These are phyloP conservation scores for Penicillium maclennaniae DNA, from an alignment of 495 filamentous ascomycete species.

Conservation along the genomic window DNA sequence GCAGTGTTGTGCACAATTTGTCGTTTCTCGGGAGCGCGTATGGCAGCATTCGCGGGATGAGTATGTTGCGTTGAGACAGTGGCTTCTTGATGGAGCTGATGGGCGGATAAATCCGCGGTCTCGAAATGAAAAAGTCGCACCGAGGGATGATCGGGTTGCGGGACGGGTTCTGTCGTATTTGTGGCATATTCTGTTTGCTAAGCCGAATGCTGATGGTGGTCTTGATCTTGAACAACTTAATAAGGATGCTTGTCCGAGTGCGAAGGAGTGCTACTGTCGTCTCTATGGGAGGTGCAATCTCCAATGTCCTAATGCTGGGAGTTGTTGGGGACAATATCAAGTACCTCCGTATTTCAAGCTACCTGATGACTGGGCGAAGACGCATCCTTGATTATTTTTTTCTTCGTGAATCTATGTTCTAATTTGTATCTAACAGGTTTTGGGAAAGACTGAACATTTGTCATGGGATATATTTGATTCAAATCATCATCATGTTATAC, in stretches of 20 bases:
- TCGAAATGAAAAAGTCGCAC: slow-evolving; percentile 22
- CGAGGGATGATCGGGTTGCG: slow-evolving; percentile 34
- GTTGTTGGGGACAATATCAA: slow-evolving; percentile 35
- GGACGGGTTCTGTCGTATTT: slow-evolving; percentile 40
- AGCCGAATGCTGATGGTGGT: slow-evolving; percentile 15
- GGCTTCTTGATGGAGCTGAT: slow-evolving; percentile 36
- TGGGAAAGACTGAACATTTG: not conserved
- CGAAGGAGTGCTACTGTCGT: slow-evolving; percentile 43
- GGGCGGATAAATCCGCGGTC: slow-evolving; percentile 2
- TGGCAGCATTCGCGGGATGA: slow-evolving; percentile 36
- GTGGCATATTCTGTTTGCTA: slow-evolving; percentile 46
- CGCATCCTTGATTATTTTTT: slow-evolving; percentile 26
- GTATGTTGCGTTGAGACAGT: slow-evolving; percentile 42
- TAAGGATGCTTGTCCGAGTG: slow-evolving; percentile 33
- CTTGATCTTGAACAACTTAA: slow-evolving; percentile 45
- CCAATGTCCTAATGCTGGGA: slow-evolving; percentile 25
- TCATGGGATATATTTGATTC: slow-evolving; percentile 1
- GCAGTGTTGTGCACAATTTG: slow-evolving; percentile 48
- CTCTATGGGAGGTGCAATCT: slow-evolving; percentile 40
- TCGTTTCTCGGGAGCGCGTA: slow-evolving; percentile 30
- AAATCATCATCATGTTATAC: slow-evolving; percentile 13
- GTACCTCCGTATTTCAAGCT: slow-evolving; percentile 33
- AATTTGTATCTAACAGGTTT: not conserved
- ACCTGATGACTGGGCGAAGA: slow-evolving; percentile 33
- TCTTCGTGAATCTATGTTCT: not conserved